A percentile compares a stretch with the other conserved stretches of the same genome.
phyloP scores from a whole-genome alignment of 768 basidiomycete genomes.

The Inosperma sp. region DNA sequence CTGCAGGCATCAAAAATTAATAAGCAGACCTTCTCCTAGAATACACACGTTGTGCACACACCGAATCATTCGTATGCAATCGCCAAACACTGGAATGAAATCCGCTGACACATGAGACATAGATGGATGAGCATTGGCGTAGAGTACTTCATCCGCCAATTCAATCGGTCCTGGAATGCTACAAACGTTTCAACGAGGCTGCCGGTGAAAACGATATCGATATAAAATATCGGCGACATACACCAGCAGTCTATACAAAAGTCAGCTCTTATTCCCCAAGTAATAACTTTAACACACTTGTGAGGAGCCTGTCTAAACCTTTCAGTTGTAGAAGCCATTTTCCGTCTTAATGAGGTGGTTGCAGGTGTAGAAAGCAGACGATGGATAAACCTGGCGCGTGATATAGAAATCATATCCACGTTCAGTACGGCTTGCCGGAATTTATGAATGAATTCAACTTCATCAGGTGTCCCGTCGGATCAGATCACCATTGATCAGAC shows the following conservation, averaged over 20 bases:
- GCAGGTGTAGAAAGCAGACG: slow-evolving; percentile 15
- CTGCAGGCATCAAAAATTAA: slow-evolving; percentile 41
- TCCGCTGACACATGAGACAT: slow-evolving; percentile 87
- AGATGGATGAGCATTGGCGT: slow-evolving; percentile 88
- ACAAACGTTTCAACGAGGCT: slow-evolving; percentile 11
- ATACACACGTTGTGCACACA: too few species aligned
- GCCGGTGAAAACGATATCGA: background rate
- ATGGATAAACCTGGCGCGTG: slow-evolving; percentile 15
- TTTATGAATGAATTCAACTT: too few species aligned
- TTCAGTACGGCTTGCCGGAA: too few species aligned
- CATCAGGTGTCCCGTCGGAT: too few species aligned
- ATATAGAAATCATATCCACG: slow-evolving; percentile 10
- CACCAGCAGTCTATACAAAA: slow-evolving; percentile 54
- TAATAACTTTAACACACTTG: too few species aligned
- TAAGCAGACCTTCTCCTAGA: too few species aligned
- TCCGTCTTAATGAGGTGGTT: slow-evolving; percentile 6
- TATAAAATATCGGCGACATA: slow-evolving; percentile 28
- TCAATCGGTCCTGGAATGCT: slow-evolving; percentile 67
- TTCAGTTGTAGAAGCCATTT: slow-evolving; percentile 10
- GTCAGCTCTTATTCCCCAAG: too few species aligned
- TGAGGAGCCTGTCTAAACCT: slow-evolving; percentile 31
- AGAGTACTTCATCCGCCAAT: slow-evolving; percentile 67
- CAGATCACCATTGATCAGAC: too few species aligned
- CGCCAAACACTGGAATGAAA: slow-evolving; percentile 84
- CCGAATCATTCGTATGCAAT: slow-evolving; percentile 84